phyloP scores from a whole-genome alignment of 1,284 basidiomycete species.

The Trametes versicolor region DNA sequence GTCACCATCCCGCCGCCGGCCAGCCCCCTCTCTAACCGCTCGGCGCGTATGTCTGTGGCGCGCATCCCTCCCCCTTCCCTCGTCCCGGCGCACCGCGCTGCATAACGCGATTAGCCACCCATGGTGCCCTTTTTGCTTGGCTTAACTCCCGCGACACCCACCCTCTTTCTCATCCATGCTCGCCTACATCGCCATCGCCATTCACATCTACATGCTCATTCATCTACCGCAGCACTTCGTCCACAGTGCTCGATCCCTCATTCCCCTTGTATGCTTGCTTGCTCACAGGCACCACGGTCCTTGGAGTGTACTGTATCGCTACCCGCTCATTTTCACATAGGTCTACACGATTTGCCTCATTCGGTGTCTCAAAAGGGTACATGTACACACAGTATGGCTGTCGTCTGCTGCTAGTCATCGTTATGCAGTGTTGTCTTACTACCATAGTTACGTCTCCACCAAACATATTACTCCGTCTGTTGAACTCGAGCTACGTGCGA shows the following conservation, averaged over 20 bases:
- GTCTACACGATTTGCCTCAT: slow-evolving; percentile 7
- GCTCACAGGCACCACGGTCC: slow-evolving; percentile 32
- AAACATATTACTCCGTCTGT: slow-evolving; percentile 3
- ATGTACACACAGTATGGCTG: slow-evolving; percentile 27
- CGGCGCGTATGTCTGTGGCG: slow-evolving; percentile 43
- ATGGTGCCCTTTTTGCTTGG: background rate
- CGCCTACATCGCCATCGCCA: background rate
- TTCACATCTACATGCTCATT: background rate
- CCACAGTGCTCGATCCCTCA: slow-evolving; percentile 7
- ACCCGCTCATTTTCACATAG: slow-evolving; percentile 22
- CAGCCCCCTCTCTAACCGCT: slow-evolving; percentile 42
- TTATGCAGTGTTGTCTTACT: slow-evolving; percentile 30
- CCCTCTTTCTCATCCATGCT: slow-evolving; percentile 7
- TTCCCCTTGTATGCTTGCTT: slow-evolving; percentile 15
- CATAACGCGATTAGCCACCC: slow-evolving; percentile 5
- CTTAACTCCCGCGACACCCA: slow-evolving; percentile 17
- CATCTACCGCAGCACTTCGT: background rate
- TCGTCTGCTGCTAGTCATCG: slow-evolving; percentile 23
- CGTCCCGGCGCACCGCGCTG: slow-evolving; percentile 32
- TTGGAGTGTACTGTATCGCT: slow-evolving; percentile 36
- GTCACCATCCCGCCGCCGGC: slow-evolving; percentile 28
- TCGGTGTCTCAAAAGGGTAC: slow-evolving; percentile 30
- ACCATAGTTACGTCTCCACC: slow-evolving; percentile 17
- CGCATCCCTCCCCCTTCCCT: slow-evolving; percentile 38
- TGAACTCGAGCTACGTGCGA: background rate